A percentile compares a stretch with the other conserved stretches of the same genome.
These are phyloP conservation scores for Emmonsiellopsis sp. DNA, from an alignment of 2,329 filamentous ascomycete genomes.

Conservation along the genomic window DNA sequence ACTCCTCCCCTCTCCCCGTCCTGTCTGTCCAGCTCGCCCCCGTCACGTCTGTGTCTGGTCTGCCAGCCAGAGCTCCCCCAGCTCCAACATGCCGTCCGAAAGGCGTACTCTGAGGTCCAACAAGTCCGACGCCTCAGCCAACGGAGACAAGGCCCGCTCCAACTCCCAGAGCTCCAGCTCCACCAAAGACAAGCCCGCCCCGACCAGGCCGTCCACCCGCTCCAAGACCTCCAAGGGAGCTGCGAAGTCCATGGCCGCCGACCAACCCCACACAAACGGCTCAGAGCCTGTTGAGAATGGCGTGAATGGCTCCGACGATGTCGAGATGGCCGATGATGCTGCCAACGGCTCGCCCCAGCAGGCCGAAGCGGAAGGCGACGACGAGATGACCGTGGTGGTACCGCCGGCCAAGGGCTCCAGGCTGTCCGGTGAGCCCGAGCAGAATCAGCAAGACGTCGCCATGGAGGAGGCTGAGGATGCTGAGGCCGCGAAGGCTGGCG, in stretches of 20 bases:
- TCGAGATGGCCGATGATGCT: slow-evolving; percentile 60
- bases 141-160: slow-evolving; percentile 37
- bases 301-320: slow-evolving; percentile 55
- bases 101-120: slow-evolving; percentile 38
- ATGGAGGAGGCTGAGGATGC: slow-evolving; percentile 51
- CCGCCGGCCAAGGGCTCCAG: slow-evolving; percentile 59
- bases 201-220: slow-evolving; percentile 11
- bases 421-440: slow-evolving; percentile 47
- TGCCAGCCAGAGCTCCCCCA: slow-evolving; percentile 17
- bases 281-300: slow-evolving; percentile 62
- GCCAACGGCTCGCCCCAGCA: slow-evolving; percentile 39
- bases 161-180: slow-evolving; percentile 33
- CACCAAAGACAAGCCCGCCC: slow-evolving; percentile 35
- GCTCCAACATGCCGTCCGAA: slow-evolving; percentile 37
- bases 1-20: too few species aligned
- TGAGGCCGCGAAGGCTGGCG: slow-evolving; percentile 36
- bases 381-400: slow-evolving; percentile 72
- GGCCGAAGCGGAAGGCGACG: slow-evolving; percentile 65
- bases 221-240: slow-evolving; percentile 29
- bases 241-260: slow-evolving; percentile 53
- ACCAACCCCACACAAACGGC: slow-evolving; percentile 58
- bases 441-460: slow-evolving; percentile 59
- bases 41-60: neutral
- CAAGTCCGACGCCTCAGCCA: slow-evolving; percentile 37
- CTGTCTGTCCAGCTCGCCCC: too few species aligned